Conservation (phyloP, 805 yeast species). For the Teunomyces barrocoloradensis region DNA sequence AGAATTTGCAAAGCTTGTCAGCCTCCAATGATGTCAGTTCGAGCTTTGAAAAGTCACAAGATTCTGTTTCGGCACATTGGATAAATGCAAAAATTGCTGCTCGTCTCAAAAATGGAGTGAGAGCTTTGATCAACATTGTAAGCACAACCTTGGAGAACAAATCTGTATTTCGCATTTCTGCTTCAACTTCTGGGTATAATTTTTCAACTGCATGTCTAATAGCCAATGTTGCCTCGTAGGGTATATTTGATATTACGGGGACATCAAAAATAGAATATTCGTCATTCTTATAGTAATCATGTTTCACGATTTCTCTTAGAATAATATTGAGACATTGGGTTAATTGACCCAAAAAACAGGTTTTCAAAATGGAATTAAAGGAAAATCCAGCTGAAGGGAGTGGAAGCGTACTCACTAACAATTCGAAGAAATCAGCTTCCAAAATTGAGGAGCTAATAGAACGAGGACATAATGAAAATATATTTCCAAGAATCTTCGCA, state of each 20-base stretch:
- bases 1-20: constrained; percentile 48
- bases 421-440: constrained; percentile 51
- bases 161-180: constrained; percentile 14
- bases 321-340: constrained; percentile 42
- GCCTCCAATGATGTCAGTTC: constrained; percentile 44
- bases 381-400: constrained; percentile 42
- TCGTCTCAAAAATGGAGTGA: constrained; percentile 65
- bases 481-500: constrained; percentile 30
- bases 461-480: constrained; percentile 32
- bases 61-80: constrained; percentile 46
- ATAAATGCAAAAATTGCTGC: constrained; percentile 56
- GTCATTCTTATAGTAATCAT: constrained; percentile 21
- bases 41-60: constrained; percentile 16
- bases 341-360: constrained; percentile 53
- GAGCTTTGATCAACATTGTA: constrained; percentile 53
- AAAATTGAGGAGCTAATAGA: constrained; percentile 33
- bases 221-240: constrained; percentile 16
- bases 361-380: constrained; percentile 46
- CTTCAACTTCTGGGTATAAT: constrained; percentile 11
- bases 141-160: constrained; percentile 42
- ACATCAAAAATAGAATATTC: constrained; percentile 34
- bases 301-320: constrained; percentile 23
- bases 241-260: constrained; percentile 27
- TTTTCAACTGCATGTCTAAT: constrained; percentile 25
- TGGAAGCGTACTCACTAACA: constrained; percentile 50